These are phyloP conservation scores for Pinus tabuliformis DNA, from an alignment of 75 land plant genomes.

Conservation along the genomic window DNA sequence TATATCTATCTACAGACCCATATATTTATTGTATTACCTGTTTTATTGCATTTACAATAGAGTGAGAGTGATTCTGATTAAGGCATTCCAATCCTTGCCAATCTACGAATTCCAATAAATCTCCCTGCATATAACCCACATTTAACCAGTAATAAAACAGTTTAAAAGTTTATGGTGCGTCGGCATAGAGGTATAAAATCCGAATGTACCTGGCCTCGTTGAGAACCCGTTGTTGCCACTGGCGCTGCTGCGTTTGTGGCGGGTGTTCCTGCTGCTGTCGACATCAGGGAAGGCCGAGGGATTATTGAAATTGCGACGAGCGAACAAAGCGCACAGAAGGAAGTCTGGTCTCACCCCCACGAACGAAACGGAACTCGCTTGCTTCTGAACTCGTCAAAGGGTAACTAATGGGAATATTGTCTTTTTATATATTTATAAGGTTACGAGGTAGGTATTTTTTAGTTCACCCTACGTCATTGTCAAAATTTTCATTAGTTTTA, in stretches of 20 bases:
- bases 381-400: too few relatives aligned
- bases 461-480: too few relatives aligned
- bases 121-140: constrained; percentile 42
- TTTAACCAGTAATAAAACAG: not conserved
- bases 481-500: too few relatives aligned
- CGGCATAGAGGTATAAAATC: not conserved
- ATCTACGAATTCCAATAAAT: constrained; percentile 70
- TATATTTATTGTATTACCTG: constrained; percentile 43
- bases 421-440: too few relatives aligned
- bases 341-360: too few relatives aligned
- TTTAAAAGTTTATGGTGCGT: not conserved
- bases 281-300: not conserved
- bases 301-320: too few relatives aligned
- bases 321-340: too few relatives aligned
- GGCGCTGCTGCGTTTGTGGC: constrained; percentile 21
- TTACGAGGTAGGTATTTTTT: too few relatives aligned
- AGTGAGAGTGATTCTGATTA: constrained; percentile 61
- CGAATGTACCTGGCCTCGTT: constrained; percentile 27
- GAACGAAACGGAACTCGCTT: too few relatives aligned
- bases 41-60: constrained; percentile 76
- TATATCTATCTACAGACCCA: not conserved
- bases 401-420: too few relatives aligned
- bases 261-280: not conserved
- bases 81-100: constrained; percentile 89
- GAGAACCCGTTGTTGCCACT: constrained; percentile 25